These are phyloP conservation scores for Alternaria sp. DNA, from an alignment of 2,329 filamentous ascomycete genomes.

Conservation along the genomic window DNA sequence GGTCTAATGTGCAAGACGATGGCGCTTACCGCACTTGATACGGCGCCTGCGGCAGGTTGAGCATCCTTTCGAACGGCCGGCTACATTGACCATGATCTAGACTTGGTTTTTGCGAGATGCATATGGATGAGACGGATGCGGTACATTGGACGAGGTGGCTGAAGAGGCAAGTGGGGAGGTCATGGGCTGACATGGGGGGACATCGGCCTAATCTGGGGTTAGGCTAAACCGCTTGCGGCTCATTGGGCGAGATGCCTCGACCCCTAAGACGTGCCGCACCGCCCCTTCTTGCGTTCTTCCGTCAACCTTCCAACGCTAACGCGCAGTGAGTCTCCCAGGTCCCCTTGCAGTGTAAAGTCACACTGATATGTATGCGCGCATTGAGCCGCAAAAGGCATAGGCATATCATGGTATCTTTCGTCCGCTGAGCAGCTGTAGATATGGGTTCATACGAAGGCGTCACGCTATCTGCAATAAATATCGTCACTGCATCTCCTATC, in stretches of 20 bases:
- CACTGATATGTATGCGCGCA: neutral
- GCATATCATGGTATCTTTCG: neutral
- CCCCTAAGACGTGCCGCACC: neutral
- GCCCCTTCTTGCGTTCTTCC: neutral
- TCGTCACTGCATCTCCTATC: neutral
- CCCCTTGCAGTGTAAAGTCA: neutral
- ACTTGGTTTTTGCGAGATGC: neutral
- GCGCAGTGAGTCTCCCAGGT: neutral
- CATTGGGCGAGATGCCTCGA: conserved; percentile 23
- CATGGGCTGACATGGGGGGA: neutral
- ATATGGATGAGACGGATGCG: neutral
- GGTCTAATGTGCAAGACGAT: neutral
- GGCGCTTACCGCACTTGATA: conserved; percentile 40
- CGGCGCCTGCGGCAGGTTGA: conserved; percentile 37
- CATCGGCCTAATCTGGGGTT: neutral
- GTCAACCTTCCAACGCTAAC: neutral
- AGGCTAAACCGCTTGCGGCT: conserved; percentile 34
- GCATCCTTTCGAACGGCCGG: conserved; percentile 41
- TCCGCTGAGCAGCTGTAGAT: neutral
- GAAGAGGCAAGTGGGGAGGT: neutral
- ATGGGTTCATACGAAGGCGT: neutral
- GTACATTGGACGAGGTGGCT: conserved; percentile 7
- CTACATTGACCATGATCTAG: conserved; percentile 38
- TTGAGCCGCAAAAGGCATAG: conserved; percentile 10
- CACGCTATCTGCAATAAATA: neutral